A percentile compares a stretch with the other conserved stretches of the same genome.
Evolutionary conservation across 2,329 filamentous ascomycete species (phyloP).

Genomic region (Paecilomyces dactylethromorphus): DNA sequence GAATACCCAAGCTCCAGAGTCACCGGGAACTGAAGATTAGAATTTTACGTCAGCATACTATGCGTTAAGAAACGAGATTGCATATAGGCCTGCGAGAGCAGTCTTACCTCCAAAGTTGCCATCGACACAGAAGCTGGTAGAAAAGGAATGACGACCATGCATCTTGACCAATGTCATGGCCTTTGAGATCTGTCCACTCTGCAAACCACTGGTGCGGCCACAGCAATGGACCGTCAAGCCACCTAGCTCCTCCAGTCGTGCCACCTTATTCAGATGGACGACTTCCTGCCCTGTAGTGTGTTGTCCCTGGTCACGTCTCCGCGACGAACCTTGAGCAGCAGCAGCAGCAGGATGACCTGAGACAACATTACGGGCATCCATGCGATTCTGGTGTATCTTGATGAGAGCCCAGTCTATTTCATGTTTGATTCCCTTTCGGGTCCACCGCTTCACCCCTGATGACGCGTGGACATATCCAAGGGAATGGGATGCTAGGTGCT

Average conservation of each 20-base stretch:
- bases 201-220: constrained; percentile 77
- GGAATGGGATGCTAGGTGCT: constrained; percentile 74
- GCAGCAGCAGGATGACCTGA: constrained; percentile 7
- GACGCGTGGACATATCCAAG: constrained; percentile 84
- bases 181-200: constrained; percentile 69
- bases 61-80: neutral
- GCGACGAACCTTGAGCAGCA: neutral
- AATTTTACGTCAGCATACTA: constrained; percentile 2
- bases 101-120: constrained; percentile 51
- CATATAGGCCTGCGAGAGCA: constrained; percentile 3
- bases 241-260: constrained; percentile 53
- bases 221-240: constrained; percentile 79
- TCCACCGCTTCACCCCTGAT: constrained; percentile 75
- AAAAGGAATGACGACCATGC: constrained; percentile 73
- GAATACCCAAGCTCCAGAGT: constrained; percentile 90
- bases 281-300: constrained; percentile 39
- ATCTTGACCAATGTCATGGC: constrained; percentile 81
- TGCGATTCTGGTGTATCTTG: constrained; percentile 64
- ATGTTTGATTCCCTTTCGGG: constrained; percentile 65
- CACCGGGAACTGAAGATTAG: constrained; percentile 61
- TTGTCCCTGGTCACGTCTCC: constrained; percentile 42
- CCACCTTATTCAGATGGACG: constrained; percentile 51
- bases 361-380: constrained; percentile 67
- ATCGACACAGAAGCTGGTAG: constrained; percentile 60
- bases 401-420: constrained; percentile 96